phyloP scores from a whole-genome alignment of 176 grass and related monocot species.

The Cenchrus fungigraminus region DNA sequence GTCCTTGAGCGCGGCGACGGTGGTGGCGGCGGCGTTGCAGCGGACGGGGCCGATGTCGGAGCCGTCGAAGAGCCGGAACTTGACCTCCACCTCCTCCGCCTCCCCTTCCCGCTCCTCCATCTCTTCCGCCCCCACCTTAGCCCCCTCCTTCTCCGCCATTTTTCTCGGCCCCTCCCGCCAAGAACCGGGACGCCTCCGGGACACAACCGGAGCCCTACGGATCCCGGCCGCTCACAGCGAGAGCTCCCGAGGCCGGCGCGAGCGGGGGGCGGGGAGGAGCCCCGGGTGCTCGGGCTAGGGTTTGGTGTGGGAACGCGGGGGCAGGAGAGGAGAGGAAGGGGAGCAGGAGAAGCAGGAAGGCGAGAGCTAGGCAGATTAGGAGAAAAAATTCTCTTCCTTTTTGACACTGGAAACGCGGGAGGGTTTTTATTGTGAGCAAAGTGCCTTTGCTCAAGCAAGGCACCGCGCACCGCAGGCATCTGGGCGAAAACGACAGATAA shows the following conservation, averaged over 20 bases:
- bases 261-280: slow-evolving; percentile 24
- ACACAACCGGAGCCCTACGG: slow-evolving; percentile 5
- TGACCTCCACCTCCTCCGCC: slow-evolving; percentile 65
- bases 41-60: slow-evolving; percentile 72
- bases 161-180: slow-evolving; percentile 35
- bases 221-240: slow-evolving; percentile 7
- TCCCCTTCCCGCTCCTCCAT: slow-evolving; percentile 32
- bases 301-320: slow-evolving; percentile 39
- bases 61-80: slow-evolving; percentile 78
- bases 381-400: slow-evolving; percentile 33
- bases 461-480: no score
- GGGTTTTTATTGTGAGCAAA: not conserved
- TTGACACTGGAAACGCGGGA: not conserved
- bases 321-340: slow-evolving; percentile 33
- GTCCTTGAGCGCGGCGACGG: slow-evolving; percentile 74
- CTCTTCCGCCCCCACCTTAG: slow-evolving; percentile 26
- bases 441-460: no score
- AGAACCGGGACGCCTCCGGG: not conserved
- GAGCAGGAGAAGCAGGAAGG: slow-evolving; percentile 6
- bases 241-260: not conserved
- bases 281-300: slow-evolving; percentile 44
- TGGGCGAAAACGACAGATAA: no score
- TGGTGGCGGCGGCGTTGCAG: slow-evolving; percentile 62
- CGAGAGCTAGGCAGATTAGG: not conserved
- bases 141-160: slow-evolving; percentile 54